These are phyloP conservation scores for Populus simonii DNA, from an alignment of 345 rosid species.

Conservation along the genomic window DNA sequence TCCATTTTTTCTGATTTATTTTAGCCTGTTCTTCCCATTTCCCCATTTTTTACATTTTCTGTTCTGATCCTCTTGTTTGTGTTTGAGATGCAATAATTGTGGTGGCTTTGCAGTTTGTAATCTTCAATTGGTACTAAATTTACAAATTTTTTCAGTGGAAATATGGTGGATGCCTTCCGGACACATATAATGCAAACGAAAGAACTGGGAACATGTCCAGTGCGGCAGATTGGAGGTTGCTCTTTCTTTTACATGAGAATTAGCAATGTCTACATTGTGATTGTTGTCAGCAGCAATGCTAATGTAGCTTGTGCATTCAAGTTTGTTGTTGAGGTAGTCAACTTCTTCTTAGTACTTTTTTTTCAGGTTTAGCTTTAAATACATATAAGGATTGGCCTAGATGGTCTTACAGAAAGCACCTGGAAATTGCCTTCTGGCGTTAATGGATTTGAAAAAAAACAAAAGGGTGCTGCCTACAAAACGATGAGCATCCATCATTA, in stretches of 20 bases:
- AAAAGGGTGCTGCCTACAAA: neutral
- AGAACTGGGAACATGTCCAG: constrained; percentile 94
- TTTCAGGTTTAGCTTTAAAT: neutral
- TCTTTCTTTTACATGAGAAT: constrained; percentile 95
- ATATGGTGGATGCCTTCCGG: constrained; percentile 99
- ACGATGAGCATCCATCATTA: neutral
- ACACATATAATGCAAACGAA: constrained; percentile 98
- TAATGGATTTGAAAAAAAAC: neutral
- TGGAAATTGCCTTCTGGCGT: neutral
- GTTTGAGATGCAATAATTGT: neutral
- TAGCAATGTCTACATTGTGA: constrained; percentile 94
- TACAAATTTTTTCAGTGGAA: constrained; percentile 47
- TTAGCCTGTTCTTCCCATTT: neutral
- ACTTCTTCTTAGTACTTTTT: neutral
- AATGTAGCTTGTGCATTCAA: constrained; percentile 99
- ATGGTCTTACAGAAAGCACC: neutral
- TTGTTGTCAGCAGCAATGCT: constrained; percentile 99
- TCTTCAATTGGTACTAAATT: constrained; percentile 5
- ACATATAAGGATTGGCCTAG: neutral
- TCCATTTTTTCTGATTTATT: neutral
- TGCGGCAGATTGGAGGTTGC: constrained; percentile 98
- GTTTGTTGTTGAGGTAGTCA: constrained; percentile 88
- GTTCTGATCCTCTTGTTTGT: neutral
- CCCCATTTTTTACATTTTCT: neutral
- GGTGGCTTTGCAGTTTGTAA: neutral